Percentiles rank a stretch among this genome's conserved stretches.
phyloP scores from a whole-genome alignment of 2,329 filamentous ascomycete genomes.

The Trichoderma endophyticum region DNA sequence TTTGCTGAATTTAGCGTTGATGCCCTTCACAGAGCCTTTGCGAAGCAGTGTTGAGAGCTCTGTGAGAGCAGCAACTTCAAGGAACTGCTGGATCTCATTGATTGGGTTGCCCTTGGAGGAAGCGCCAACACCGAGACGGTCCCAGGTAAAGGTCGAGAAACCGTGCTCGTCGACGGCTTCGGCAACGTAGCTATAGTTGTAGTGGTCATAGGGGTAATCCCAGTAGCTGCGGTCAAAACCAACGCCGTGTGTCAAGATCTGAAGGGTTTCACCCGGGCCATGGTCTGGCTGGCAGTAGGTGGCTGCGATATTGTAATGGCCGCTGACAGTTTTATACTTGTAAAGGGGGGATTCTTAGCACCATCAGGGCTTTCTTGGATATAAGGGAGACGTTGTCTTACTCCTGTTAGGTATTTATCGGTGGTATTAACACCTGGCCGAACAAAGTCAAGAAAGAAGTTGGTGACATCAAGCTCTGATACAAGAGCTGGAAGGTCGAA shows the following conservation, averaged over 20 bases:
- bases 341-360: neutral
- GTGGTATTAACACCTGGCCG: constrained; percentile 51
- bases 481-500: constrained; percentile 49
- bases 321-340: constrained; percentile 48
- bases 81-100: constrained; percentile 55
- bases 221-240: constrained; percentile 53
- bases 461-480: constrained; percentile 55
- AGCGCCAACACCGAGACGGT: constrained; percentile 59
- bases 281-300: constrained; percentile 59
- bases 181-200: constrained; percentile 62
- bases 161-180: constrained; percentile 51
- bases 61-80: constrained; percentile 57
- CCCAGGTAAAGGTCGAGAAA: constrained; percentile 59
- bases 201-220: constrained; percentile 55
- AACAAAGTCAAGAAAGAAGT: constrained; percentile 51
- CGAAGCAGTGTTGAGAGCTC: constrained; percentile 51
- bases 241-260: constrained; percentile 42
- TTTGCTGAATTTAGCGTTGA: constrained; percentile 39
- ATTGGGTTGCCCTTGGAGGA: constrained; percentile 58
- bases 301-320: constrained; percentile 55
- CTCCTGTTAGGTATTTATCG: constrained; percentile 41
- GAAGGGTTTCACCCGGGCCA: constrained; percentile 37
- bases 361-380: neutral
- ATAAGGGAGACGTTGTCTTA: constrained; percentile 26
- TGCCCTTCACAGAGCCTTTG: constrained; percentile 40